Conservation (phyloP, 2,329 filamentous ascomycete species). For the Penicillium sp. region DNA sequence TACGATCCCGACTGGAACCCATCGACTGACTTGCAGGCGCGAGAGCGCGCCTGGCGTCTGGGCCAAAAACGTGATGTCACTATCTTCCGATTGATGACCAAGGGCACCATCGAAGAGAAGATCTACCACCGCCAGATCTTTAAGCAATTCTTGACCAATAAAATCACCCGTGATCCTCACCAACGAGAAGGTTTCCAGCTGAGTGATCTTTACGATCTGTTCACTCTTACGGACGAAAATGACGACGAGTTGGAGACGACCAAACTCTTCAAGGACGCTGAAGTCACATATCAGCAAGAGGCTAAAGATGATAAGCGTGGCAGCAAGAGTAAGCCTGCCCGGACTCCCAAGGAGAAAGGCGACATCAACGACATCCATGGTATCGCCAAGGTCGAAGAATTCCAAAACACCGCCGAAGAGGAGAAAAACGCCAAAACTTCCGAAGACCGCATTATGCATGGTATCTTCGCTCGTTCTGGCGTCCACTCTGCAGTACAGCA, state of each 20-base stretch:
- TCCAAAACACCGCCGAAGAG: slow-evolving; percentile 50
- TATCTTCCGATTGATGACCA: slow-evolving; percentile 96
- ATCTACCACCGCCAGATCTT: slow-evolving; percentile 99
- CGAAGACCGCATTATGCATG: slow-evolving; percentile 78
- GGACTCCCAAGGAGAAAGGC: slow-evolving; percentile 29
- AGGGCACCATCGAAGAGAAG: slow-evolving; percentile 97
- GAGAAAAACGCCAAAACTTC: slow-evolving; percentile 34
- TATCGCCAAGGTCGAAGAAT: slow-evolving; percentile 64
- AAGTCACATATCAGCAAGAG: slow-evolving; percentile 62
- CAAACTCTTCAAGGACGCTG: slow-evolving; percentile 80
- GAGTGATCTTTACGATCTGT: slow-evolving; percentile 86
- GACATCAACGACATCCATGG: slow-evolving; percentile 56
- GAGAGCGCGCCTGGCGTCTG: slow-evolving; percentile 91
- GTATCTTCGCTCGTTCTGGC: slow-evolving; percentile 80
- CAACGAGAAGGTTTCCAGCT: slow-evolving; percentile 88
- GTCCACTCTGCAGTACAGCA: slow-evolving; percentile 93
- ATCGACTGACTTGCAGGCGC: slow-evolving; percentile 90
- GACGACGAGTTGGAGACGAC: slow-evolving; percentile 77
- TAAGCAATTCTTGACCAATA: slow-evolving; percentile 96
- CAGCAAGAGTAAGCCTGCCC: neutral
- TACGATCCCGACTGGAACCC: slow-evolving; percentile 99
- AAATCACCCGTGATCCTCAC: slow-evolving; percentile 90
- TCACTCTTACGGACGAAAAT: slow-evolving; percentile 68
- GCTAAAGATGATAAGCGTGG: slow-evolving; percentile 7
- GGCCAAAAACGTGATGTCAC: slow-evolving; percentile 94